Conservation (phyloP, 2,329 filamentous ascomycete species). For the Sporothrix schenckii region DNA sequence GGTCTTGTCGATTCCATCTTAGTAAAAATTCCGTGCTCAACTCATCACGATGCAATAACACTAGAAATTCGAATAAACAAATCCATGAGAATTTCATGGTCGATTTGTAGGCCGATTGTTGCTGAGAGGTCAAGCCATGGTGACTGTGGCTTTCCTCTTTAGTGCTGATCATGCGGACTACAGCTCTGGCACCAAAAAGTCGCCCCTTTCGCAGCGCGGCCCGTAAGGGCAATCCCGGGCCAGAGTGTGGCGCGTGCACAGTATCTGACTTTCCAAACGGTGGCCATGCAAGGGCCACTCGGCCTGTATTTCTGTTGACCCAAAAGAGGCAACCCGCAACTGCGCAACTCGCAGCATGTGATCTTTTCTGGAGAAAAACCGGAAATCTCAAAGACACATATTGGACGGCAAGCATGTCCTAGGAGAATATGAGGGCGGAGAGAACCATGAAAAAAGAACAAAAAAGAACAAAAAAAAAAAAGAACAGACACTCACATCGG, state of each 20-base stretch:
- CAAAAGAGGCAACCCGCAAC: constrained; percentile 29
- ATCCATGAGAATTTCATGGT: background rate
- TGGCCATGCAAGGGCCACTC: background rate
- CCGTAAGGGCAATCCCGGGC: background rate
- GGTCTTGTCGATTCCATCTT: background rate
- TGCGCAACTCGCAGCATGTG: constrained; percentile 15
- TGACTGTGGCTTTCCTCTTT: background rate
- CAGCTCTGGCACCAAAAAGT: background rate
- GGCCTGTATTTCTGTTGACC: constrained; percentile 1
- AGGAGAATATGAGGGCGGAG: background rate
- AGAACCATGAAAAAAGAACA: background rate
- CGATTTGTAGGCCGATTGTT: too few relatives aligned
- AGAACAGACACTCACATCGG: background rate
- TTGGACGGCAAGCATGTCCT: background rate
- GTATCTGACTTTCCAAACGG: background rate
- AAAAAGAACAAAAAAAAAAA: background rate
- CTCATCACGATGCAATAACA: background rate
- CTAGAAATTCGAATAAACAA: background rate
- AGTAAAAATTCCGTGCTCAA: background rate
- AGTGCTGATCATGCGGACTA: background rate
- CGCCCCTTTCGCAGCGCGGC: background rate
- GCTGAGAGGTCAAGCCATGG: background rate
- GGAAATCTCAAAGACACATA: constrained; percentile 18
- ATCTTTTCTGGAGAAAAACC: background rate
- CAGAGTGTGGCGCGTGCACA: background rate